Conservation (phyloP, 2,329 filamentous ascomycete genomes). For the Exophiala mesophila region DNA sequence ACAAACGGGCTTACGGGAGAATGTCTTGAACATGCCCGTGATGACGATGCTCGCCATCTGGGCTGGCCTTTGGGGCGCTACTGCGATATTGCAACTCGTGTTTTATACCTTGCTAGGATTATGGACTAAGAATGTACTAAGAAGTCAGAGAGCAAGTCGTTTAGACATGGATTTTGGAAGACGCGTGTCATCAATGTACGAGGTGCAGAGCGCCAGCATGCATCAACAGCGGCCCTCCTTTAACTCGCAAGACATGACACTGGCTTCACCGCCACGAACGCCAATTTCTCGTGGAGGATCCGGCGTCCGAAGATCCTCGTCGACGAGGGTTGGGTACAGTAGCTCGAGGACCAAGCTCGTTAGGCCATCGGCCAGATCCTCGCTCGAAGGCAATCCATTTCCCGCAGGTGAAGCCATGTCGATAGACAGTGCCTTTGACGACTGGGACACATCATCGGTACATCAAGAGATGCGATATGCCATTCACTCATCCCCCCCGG, state of each 20-base stretch:
- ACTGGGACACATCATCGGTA: constrained; percentile 26
- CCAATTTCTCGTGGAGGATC: constrained; percentile 18
- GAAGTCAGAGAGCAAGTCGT: constrained; percentile 11
- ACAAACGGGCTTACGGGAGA: constrained; percentile 14
- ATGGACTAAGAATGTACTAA: constrained; percentile 20
- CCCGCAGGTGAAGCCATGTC: constrained; percentile 21
- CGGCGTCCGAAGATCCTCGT: constrained; percentile 17
- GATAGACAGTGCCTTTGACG: constrained; percentile 24
- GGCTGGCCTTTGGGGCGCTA: constrained; percentile 23
- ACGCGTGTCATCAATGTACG: constrained; percentile 10
- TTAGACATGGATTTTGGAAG: constrained; percentile 21
- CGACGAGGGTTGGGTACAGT: constrained; percentile 16
- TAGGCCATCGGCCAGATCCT: constrained; percentile 23
- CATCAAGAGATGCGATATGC: constrained; percentile 25
- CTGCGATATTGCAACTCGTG: constrained; percentile 11
- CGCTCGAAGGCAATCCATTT: constrained; percentile 19
- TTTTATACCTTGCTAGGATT: constrained; percentile 18
- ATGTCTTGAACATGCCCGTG: constrained; percentile 8
- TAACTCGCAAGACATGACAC: constrained; percentile 23
- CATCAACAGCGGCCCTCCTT: constrained; percentile 19
- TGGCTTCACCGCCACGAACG: constrained; percentile 25
- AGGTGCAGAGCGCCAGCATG: constrained; percentile 10
- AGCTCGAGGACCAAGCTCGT: constrained; percentile 20
- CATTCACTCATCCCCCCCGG: constrained; percentile 24
- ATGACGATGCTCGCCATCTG: constrained; percentile 17